Evolutionary conservation across 176 grass and related monocot genomes (phyloP).

Genomic region (Phyllostachys edulis): DNA sequence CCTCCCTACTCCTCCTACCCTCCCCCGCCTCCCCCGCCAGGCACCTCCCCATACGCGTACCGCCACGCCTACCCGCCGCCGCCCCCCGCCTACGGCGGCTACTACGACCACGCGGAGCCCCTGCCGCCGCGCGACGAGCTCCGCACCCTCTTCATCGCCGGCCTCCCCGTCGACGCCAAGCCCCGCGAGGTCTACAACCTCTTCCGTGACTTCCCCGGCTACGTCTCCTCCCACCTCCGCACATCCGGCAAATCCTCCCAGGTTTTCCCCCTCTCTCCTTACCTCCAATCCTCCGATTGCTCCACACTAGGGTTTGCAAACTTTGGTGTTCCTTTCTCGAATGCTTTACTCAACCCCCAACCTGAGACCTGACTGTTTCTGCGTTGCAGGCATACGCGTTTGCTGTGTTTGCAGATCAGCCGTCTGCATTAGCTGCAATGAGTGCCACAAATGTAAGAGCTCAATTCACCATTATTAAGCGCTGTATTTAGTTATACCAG

Average conservation of each 20-base stretch:
- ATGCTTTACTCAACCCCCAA: not conserved
- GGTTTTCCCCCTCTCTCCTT: conserved; percentile 22
- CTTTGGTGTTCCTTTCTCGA: not conserved
- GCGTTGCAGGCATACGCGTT: conserved; percentile 72
- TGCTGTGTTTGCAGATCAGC: conserved; percentile 84
- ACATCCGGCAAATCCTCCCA: conserved; percentile 63
- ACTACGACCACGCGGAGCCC: conserved; percentile 47
- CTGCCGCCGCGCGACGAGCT: conserved; percentile 58
- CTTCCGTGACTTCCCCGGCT: conserved; percentile 90
- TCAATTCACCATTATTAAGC: not conserved
- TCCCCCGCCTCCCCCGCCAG: conserved; percentile 42
- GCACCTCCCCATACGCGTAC: conserved; percentile 48
- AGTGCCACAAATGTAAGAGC: conserved; percentile 67
- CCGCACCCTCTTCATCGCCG: conserved; percentile 84
- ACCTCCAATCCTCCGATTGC: not conserved
- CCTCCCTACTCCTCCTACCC: conserved; percentile 41
- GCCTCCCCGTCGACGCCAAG: conserved; percentile 71
- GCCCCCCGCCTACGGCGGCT: conserved; percentile 28
- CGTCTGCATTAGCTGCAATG: conserved; percentile 71
- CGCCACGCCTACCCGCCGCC: conserved; percentile 28
- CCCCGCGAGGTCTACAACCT: conserved; percentile 93
- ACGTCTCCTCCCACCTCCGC: conserved; percentile 67
- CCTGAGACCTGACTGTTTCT: not conserved
- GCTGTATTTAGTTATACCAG: not conserved
- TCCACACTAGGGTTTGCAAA: conserved; percentile 19